Percentiles rank a stretch among this genome's conserved stretches.
phyloP scores from a whole-genome alignment of 2,329 filamentous ascomycete genomes.

The Plectosphaerella plurivora region DNA sequence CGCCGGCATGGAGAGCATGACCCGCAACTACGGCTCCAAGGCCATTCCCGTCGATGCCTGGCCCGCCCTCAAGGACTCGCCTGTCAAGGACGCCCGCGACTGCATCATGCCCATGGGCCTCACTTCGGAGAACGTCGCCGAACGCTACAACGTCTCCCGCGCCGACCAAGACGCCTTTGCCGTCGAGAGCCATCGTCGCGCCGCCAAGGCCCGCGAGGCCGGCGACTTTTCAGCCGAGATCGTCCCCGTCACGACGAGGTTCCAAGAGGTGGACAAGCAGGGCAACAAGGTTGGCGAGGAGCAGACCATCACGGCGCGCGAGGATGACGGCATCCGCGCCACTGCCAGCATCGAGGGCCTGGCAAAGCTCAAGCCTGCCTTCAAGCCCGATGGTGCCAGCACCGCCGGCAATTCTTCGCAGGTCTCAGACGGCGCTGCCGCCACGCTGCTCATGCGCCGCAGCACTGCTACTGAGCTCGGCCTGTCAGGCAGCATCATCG shows the following conservation, averaged over 20 bases:
- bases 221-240: conserved; percentile 77
- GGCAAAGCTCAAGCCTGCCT: conserved; percentile 78
- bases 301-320: conserved; percentile 61
- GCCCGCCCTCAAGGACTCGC: conserved; percentile 63
- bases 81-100: conserved; percentile 67
- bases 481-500: conserved; percentile 65
- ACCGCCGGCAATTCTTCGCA: conserved; percentile 87
- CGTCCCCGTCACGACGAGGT: conserved; percentile 70
- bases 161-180: conserved; percentile 82
- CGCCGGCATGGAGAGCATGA: conserved; percentile 96
- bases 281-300: conserved; percentile 50
- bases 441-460: conserved; percentile 79
- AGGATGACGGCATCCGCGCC: conserved; percentile 79
- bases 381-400: conserved; percentile 66
- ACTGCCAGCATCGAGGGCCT: conserved; percentile 66
- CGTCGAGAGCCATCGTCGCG: conserved; percentile 67
- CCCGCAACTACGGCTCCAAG: conserved; percentile 75
- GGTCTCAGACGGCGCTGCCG: conserved; percentile 84
- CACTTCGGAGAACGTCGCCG: conserved; percentile 84
- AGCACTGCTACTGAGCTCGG: conserved; percentile 72
- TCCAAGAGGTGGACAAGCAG: conserved; percentile 58
- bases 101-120: conserved; percentile 94
- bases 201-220: conserved; percentile 61
- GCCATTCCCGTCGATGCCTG: conserved; percentile 84
- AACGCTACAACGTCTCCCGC: conserved; percentile 67